These are phyloP conservation scores for Extremus antarcticus DNA, from an alignment of 495 filamentous ascomycete genomes.

Conservation along the genomic window DNA sequence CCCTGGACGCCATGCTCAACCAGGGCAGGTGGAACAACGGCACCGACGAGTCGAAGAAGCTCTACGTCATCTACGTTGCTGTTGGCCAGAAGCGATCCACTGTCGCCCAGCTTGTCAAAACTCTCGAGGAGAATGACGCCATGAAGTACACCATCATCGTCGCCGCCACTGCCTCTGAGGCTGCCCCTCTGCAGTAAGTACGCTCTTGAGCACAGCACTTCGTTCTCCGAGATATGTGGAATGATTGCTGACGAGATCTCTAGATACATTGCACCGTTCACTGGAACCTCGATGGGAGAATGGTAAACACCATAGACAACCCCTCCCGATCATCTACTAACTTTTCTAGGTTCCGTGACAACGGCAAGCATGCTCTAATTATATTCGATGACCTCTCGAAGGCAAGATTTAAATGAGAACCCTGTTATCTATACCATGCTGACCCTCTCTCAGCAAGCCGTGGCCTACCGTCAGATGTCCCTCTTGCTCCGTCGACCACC, in stretches of 20 bases:
- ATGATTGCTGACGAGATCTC: background rate
- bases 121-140: constrained; percentile 97
- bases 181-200: constrained; percentile 32
- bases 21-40: constrained; percentile 94
- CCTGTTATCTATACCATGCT: background rate
- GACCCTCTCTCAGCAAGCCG: constrained; percentile 68
- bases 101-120: constrained; percentile 97
- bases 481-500: constrained; percentile 97
- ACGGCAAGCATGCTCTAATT: constrained; percentile 83
- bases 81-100: constrained; percentile 99
- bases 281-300: constrained; percentile 58
- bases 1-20: constrained; percentile 96
- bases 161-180: constrained; percentile 95
- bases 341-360: constrained; percentile 70
- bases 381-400: constrained; percentile 88
- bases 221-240: no score
- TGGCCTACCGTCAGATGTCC: constrained; percentile 99
- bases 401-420: background rate
- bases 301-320: no score
- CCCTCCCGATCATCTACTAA: background rate
- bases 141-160: constrained; percentile 98
- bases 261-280: constrained; percentile 86
- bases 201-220: background rate
- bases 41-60: constrained; percentile 89
- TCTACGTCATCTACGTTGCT: constrained; percentile 99